Evolutionary conservation across 1,284 basidiomycete genomes (phyloP).

Genomic region (Ustilago esculenta): DNA sequence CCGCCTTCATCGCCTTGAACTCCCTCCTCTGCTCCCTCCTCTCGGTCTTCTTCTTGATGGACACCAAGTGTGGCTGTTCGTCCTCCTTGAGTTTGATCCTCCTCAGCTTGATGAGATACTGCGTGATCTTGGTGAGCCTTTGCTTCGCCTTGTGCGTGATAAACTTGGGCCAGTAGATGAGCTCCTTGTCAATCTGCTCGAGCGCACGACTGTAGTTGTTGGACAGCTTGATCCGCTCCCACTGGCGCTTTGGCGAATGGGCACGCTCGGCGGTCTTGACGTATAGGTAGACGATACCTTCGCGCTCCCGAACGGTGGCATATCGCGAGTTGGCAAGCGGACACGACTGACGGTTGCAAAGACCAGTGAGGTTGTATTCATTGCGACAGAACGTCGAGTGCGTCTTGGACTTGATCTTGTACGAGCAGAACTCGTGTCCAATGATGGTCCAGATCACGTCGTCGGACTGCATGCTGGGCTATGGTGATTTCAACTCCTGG

Average conservation of each 20-base stretch:
- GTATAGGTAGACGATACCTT: slow-evolving; percentile 93
- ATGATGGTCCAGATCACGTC: slow-evolving; percentile 66
- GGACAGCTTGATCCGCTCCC: slow-evolving; percentile 93
- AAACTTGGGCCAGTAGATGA: slow-evolving; percentile 98
- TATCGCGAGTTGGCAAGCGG: slow-evolving; percentile 96
- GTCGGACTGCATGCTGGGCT: slow-evolving; percentile 63
- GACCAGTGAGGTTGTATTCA: slow-evolving; percentile 98
- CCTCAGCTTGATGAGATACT: slow-evolving; percentile 98
- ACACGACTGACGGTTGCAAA: slow-evolving; percentile 95
- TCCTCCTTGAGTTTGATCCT: slow-evolving; percentile 78
- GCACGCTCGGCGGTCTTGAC: slow-evolving; percentile 98
- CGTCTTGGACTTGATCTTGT: slow-evolving; percentile 65
- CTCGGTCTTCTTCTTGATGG: slow-evolving; percentile 97
- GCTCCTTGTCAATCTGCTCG: slow-evolving; percentile 81
- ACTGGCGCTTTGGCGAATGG: slow-evolving; percentile 93
- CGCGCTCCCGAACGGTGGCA: slow-evolving; percentile 94
- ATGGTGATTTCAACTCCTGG: too few relatives aligned
- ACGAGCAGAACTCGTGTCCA: slow-evolving; percentile 65
- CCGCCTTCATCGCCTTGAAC: slow-evolving; percentile 91
- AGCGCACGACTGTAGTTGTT: slow-evolving; percentile 94
- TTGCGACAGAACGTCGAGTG: slow-evolving; percentile 89
- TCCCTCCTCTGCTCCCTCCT: slow-evolving; percentile 92
- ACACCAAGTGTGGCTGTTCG: slow-evolving; percentile 89
- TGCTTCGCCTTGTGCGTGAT: slow-evolving; percentile 99
- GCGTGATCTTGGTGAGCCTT: slow-evolving; percentile 96